phyloP scores from a whole-genome alignment of 495 filamentous ascomycete genomes.

The Venustampulla echinocandica region DNA sequence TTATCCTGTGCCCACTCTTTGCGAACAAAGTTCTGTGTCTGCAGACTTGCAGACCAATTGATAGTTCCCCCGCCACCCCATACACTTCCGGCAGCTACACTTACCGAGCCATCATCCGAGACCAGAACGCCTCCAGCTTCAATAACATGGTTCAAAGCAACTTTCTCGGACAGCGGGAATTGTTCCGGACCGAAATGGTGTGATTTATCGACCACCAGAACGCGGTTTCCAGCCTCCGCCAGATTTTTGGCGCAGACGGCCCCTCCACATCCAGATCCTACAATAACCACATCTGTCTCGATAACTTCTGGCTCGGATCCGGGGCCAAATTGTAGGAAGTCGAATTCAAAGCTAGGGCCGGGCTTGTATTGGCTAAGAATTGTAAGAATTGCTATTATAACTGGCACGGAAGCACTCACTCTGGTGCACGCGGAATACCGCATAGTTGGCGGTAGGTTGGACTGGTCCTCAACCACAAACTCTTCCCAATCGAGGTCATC shows the following conservation, averaged over 20 bases:
- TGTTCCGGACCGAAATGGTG: conserved; percentile 62
- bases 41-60: conserved; percentile 70
- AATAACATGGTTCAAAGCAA: conserved; percentile 52
- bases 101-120: conserved; percentile 56
- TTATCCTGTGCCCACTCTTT: conserved; percentile 67
- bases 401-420: conserved; percentile 11
- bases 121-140: conserved; percentile 45
- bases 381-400: not conserved
- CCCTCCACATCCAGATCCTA: conserved; percentile 86
- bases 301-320: conserved; percentile 35
- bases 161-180: conserved; percentile 60
- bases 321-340: conserved; percentile 44
- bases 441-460: conserved; percentile 47
- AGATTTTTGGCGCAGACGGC: conserved; percentile 74
- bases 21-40: conserved; percentile 71
- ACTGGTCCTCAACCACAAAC: conserved; percentile 50
- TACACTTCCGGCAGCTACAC: conserved; percentile 56
- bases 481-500: conserved; percentile 45
- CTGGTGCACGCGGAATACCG: conserved; percentile 53
- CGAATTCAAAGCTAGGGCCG: conserved; percentile 36
- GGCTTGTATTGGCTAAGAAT: conserved; percentile 43
- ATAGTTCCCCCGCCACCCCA: conserved; percentile 85
- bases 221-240: conserved; percentile 61
- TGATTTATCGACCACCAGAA: conserved; percentile 77
- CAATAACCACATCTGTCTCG: conserved; percentile 73